These are phyloP conservation scores for Pulveroboletus sp. DNA, from an alignment of 768 basidiomycete species.

Conservation along the genomic window DNA sequence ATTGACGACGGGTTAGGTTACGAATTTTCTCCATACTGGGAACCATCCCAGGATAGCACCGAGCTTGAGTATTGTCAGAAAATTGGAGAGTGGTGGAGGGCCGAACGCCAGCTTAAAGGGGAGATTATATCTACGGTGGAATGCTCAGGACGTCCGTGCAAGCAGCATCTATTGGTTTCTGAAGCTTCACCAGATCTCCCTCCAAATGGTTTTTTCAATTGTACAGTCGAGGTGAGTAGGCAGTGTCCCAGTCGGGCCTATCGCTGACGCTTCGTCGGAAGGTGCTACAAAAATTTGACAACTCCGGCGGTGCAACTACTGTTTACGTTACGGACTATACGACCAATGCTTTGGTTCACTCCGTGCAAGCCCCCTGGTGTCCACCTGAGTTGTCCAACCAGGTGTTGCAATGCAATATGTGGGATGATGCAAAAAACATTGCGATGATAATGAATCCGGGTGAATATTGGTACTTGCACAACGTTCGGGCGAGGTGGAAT, in stretches of 20 bases:
- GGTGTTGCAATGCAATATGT: constrained; percentile 55
- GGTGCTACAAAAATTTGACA: constrained; percentile 45
- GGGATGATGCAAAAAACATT: constrained; percentile 44
- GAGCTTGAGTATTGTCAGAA: constrained; percentile 42
- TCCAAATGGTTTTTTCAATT: constrained; percentile 54
- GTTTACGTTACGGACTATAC: constrained; percentile 70
- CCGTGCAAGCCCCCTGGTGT: constrained; percentile 44
- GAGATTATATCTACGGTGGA: constrained; percentile 15
- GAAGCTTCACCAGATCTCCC: constrained; percentile 42
- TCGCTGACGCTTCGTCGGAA: constrained; percentile 19
- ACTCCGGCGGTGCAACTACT: constrained; percentile 36
- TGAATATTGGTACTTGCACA: constrained; percentile 50
- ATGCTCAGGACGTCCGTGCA: constrained; percentile 8
- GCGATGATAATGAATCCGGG: constrained; percentile 44
- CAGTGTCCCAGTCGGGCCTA: background rate
- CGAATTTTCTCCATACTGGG: constrained; percentile 42
- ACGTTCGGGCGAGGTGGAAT: constrained; percentile 43
- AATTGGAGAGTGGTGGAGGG: constrained; percentile 51
- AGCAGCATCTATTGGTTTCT: constrained; percentile 46
- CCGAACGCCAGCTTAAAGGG: constrained; percentile 17
- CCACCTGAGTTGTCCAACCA: constrained; percentile 38
- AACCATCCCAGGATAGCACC: constrained; percentile 30
- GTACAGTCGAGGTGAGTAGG: constrained; percentile 53
- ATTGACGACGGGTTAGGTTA: constrained; percentile 35
- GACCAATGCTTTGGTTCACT: constrained; percentile 30